Conservation (phyloP, 352 stramenopile species). For the Phytophthora aleatoria region DNA sequence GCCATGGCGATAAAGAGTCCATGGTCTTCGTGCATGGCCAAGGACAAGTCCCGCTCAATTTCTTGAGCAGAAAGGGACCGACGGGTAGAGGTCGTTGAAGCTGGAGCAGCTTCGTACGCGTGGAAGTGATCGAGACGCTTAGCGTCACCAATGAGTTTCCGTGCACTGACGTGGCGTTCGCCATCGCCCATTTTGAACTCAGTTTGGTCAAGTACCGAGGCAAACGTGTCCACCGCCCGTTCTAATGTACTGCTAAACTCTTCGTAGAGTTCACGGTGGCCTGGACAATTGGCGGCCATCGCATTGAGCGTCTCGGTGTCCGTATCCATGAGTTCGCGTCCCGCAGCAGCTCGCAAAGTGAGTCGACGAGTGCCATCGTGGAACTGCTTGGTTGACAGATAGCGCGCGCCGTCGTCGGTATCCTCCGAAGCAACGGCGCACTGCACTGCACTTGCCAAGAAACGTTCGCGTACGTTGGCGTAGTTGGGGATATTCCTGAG, state of each 20-base stretch:
- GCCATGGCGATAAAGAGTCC: conserved; percentile 62
- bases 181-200: conserved; percentile 46
- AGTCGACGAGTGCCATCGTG: conserved; percentile 55
- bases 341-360: conserved; percentile 50
- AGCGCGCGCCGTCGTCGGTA: conserved; percentile 18
- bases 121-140: conserved; percentile 71
- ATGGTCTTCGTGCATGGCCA: conserved; percentile 62
- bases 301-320: conserved; percentile 22
- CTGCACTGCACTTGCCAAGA: conserved; percentile 39
- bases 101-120: conserved; percentile 47
- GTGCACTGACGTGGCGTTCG: conserved; percentile 33
- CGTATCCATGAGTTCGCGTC: conserved; percentile 35
- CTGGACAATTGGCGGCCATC: conserved; percentile 38
- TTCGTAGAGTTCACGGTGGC: conserved; percentile 41
- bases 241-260: conserved; percentile 54
- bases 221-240: conserved; percentile 44
- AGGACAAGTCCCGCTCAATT: conserved; percentile 41
- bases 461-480: conserved; percentile 36
- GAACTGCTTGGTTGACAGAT: conserved; percentile 50
- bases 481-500: conserved; percentile 59
- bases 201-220: conserved; percentile 41
- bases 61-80: conserved; percentile 8
- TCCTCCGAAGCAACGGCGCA: conserved; percentile 43
- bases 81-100: not conserved
- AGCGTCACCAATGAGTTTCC: conserved; percentile 49